Evolutionary conservation across 495 filamentous ascomycete species (phyloP), one percentile per base, ranked within the genome.

Genomic region (Aspergillus funiculosus): DNA sequence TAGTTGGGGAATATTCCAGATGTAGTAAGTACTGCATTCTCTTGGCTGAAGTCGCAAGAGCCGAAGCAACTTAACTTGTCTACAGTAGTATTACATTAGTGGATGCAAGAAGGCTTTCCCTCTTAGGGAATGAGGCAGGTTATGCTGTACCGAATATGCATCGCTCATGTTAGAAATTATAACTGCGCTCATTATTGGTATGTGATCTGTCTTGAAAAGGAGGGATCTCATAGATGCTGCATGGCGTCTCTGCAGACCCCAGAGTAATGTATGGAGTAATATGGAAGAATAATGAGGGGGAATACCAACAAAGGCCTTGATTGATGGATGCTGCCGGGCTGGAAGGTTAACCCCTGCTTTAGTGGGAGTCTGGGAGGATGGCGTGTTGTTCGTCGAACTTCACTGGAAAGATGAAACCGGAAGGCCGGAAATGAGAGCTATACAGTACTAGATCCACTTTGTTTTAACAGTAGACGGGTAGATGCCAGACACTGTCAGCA

Each of bases 381-480:
- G 53, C 42, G 48, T 32, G n/a, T 42, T 48, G 31, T 43, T 51
- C 29, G 53, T 37, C 41, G 31, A 14, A 32, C 26, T 43, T 51
- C 29, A 49, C 31, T 37, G 31, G 14, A 32, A 40, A 50, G 49
- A 50, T 56, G 53, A 56, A 52, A 56, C 53, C 53, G 53, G 49
- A 48, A 50, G 42, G 36, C 25, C 46, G 53, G 45, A 49, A 56
- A 17, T 13, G 6, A 26, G 39, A 43, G 14, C n/a, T n/a, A n/a
- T n/a, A n/a, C n/a, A n/a, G n/a, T n/a, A n/a, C n/a, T n/a, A 35
- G 44, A 22, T 39, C 46, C 53, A 49, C 40, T 38, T 31, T 29
- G 37, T 48, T 48, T 48, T 29, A 41, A 35, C n/a, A 35, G 14
- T 26, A 40, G 35, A 26, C n/a, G n/a, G n/a, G n/a, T n/a, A n/a